Conservation (phyloP, 352 stramenopile species). For the Phytophthora constricta region DNA sequence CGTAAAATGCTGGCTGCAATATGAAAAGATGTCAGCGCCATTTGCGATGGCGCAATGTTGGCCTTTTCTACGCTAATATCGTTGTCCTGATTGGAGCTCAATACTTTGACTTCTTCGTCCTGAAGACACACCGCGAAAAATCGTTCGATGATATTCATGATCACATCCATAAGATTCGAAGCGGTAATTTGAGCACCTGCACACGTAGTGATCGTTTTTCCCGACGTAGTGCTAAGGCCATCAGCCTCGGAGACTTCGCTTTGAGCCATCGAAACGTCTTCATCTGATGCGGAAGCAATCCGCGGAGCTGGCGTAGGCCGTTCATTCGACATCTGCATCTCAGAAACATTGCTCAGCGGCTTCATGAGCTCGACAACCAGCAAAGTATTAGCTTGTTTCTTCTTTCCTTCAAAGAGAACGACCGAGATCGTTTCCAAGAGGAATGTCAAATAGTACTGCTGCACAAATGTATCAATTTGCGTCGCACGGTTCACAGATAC, state of each 20-base stretch:
- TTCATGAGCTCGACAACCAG: slow-evolving; percentile 72
- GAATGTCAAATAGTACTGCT: slow-evolving; percentile 82
- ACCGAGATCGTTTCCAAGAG: slow-evolving; percentile 80
- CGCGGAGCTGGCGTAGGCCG: no score
- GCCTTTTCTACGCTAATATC: slow-evolving; percentile 5
- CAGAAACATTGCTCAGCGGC: slow-evolving; percentile 30
- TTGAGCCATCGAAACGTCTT: slow-evolving; percentile 43
- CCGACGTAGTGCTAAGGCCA: slow-evolving; percentile 2
- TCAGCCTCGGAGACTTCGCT: slow-evolving; percentile 19
- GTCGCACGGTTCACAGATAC: slow-evolving; percentile 43
- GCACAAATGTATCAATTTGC: slow-evolving; percentile 65
- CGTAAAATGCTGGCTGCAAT: slow-evolving; percentile 67
- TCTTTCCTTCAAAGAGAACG: slow-evolving; percentile 79
- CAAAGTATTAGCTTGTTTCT: slow-evolving; percentile 78
- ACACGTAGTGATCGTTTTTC: slow-evolving; percentile 38
- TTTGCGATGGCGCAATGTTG: slow-evolving; percentile 39
- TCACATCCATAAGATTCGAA: slow-evolving; percentile 56
- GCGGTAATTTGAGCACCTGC: slow-evolving; percentile 37
- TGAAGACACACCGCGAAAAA: slow-evolving; percentile 44
- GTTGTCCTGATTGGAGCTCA: neutral
- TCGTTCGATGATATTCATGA: slow-evolving; percentile 59
- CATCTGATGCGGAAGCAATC: slow-evolving; percentile 7
- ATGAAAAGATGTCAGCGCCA: slow-evolving; percentile 74
- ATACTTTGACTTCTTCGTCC: slow-evolving; percentile 8
- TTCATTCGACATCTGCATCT: slow-evolving; percentile 19